Evolutionary conservation across 2,329 filamentous ascomycete species (phyloP), one percentile per base, ranked within the genome.

Genomic region (Trichothecium sympodiale): DNA sequence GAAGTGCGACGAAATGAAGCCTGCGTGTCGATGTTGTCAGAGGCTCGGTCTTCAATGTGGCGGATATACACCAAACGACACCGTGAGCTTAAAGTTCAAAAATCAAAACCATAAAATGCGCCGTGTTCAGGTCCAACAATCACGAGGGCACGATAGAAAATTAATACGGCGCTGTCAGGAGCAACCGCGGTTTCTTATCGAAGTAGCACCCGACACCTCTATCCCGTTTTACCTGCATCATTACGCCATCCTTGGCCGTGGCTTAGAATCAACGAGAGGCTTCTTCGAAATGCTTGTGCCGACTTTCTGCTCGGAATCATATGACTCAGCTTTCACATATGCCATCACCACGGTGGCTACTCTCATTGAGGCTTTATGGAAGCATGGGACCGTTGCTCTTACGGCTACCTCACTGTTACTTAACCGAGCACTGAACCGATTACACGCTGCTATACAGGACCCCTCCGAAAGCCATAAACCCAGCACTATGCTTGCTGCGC

Each of bases 1-100:
- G 37, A 43, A 40, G 36, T 43, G 41, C 33, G 41, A 43, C 31
- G 34, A 38, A 26, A 35, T 12, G 16, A 43, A 27, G 37, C 41
- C 41, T 32, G 36, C 17, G 12, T 43, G 41, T 38, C 41, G 34
- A 38, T 17, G 39, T 38, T 43, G 41, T 36, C 33, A 41, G 17
- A 38, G 41, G 31, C 35, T 41, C 17, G 26, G 41, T 30, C 41
- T 33, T 29, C 36, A 34, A 16, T 43, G 41, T 34, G 41, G 34
- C 37, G 41, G 41, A 29, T 43, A 43, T 38, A 33, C 36, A 34
- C 31, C 41, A 37, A 28, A 29, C 17, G 38, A 35, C 27, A 38
- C 38, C 36, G 37, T 29, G 39, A 18, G 29, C 28, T 16, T 38
- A 15, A 43, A 36, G 28, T 43, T 43, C 41, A 43, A 39, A 31